Evolutionary conservation across 768 basidiomycete species (phyloP), one percentile per base, ranked within the genome.

Genomic region (Chalciporus pseudorubinellus): DNA sequence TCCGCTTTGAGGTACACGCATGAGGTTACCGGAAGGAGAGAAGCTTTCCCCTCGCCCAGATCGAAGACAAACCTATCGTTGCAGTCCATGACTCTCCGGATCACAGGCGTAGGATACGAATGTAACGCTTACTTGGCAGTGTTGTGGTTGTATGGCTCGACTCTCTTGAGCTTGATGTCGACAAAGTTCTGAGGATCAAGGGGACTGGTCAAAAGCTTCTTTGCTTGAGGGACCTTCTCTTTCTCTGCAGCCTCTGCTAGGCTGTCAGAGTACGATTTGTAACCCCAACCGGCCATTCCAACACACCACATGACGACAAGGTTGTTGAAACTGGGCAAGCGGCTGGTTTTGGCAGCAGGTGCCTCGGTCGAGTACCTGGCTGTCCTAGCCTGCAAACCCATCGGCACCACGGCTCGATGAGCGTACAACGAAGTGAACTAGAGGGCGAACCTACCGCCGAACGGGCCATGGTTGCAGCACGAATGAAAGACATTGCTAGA

Each of bases 71-170:
- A 93, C 59, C 88, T 90, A 51, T 45, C 4, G 19, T 53, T 26
- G 4, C 21, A 26, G 40, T 18, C 14, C 4, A 42, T 57, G 10
- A 52, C 49, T 33, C 34, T 13, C 4, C 20, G 42, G 29, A n/a
- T 22, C 14, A 18, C 14, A 48, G 6, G 13, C 41, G n/a, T 21
- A 22, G 22, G 14, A 31, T 31, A 31, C 9, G 12, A 10, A 31
- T 26, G 26, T 20, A 34, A 20, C 46, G 69, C 78, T 50, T 57
- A 93, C 83, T 79, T 82, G 28, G 90, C 76, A 13, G 92, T 88
- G 72, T 98, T 97, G 80, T 98, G 88, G 80, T 97, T 98, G 78
- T 95, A 97, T 0, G 85, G 85, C 53, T 84, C 73, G 53, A 92
- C 69, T 63, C 83, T 82, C 69, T 88, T 88, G 61, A 98, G 82